Percentiles rank a stretch among this genome's conserved stretches.
Conservation (phyloP, 257 asterid species). For the Salvia splendens region DNA sequence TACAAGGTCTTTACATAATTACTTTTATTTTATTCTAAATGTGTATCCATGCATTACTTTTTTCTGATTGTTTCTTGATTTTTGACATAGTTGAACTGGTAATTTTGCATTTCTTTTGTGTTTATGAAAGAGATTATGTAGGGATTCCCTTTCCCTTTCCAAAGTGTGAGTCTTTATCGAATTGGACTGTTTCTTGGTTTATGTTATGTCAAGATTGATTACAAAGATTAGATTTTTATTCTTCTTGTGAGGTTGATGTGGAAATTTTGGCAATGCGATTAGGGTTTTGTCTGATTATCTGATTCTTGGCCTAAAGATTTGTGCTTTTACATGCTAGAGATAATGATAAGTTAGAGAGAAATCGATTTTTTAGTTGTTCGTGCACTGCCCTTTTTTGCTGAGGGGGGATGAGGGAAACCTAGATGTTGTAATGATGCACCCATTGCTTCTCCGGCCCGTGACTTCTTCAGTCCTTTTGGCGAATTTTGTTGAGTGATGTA, state of each 20-base stretch:
- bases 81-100: no score
- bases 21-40: background rate
- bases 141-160: background rate
- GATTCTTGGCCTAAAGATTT: background rate
- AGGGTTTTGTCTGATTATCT: background rate
- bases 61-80: slow-evolving; percentile 14
- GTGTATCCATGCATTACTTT: slow-evolving; percentile 2
- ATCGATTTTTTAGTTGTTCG: background rate
- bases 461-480: no score
- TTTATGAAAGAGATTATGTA: background rate
- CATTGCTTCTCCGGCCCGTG: no score
- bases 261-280: slow-evolving; percentile 3
- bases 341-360: background rate
- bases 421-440: no score
- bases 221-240: background rate
- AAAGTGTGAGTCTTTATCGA: slow-evolving; percentile 12
- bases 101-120: background rate
- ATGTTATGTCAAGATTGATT: background rate
- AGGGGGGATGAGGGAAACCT: no score
- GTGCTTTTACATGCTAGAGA: slow-evolving; percentile 1
- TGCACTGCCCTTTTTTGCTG: background rate
- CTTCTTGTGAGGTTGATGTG: slow-evolving; percentile 11
- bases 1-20: slow-evolving; percentile 48
- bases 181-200: slow-evolving; percentile 1
- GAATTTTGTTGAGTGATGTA: no score